phyloP scores from a whole-genome alignment of 129 eudicot genomes.

The Cynara cardunculus region DNA sequence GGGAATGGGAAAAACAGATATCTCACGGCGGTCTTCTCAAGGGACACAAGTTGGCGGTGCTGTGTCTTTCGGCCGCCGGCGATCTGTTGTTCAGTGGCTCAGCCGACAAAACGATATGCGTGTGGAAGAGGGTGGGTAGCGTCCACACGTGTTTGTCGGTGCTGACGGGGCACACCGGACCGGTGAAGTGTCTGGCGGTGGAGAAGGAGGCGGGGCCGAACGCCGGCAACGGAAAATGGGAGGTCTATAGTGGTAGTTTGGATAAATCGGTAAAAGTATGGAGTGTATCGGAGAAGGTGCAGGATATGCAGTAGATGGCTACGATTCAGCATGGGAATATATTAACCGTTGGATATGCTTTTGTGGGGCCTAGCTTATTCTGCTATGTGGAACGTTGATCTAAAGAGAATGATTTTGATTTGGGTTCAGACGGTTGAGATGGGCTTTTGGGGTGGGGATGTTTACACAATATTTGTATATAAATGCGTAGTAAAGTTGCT shows the following conservation, averaged over 20 bases:
- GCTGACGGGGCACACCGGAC: constrained; percentile 75
- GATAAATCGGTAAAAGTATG: constrained; percentile 94
- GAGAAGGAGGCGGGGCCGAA: no score
- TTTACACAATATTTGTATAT: neutral
- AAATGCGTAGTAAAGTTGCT: neutral
- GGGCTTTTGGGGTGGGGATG: constrained; percentile 1
- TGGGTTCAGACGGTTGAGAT: neutral
- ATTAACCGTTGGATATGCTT: neutral
- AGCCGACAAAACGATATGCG: constrained; percentile 86
- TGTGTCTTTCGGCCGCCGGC: constrained; percentile 68
- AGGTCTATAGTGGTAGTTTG: constrained; percentile 86
- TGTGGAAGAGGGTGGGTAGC: constrained; percentile 78
- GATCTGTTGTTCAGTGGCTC: constrained; percentile 80
- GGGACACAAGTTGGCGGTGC: constrained; percentile 86
- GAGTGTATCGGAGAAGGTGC: constrained; percentile 70
- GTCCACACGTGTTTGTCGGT: constrained; percentile 61
- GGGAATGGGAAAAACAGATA: constrained; percentile 68
- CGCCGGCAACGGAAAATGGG: constrained; percentile 42
- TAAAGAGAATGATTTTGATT: neutral
- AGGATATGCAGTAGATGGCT: constrained; percentile 26
- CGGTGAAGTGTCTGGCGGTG: constrained; percentile 83
- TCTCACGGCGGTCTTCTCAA: constrained; percentile 72
- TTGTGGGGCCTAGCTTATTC: neutral
- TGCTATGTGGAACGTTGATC: neutral
- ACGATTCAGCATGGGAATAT: neutral